Percentiles rank a stretch among this genome's conserved stretches.
Evolutionary conservation across 2,329 filamentous ascomycete species (phyloP).

Genomic region (Aspergillus tanneri): DNA sequence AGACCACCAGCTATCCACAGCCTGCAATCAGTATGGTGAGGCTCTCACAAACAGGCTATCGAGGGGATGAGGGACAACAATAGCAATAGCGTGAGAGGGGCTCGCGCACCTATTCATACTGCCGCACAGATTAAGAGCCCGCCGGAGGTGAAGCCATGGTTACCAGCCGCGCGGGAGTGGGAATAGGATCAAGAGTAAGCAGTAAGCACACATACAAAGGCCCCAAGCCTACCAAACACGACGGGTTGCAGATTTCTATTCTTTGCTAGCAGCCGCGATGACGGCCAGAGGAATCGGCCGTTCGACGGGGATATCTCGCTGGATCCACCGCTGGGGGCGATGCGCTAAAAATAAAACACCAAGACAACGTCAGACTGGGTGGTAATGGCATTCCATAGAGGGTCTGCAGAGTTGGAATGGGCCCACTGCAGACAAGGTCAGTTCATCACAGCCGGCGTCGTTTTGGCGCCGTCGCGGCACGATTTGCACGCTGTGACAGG

Average conservation of each 20-base stretch:
- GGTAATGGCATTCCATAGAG: neutral
- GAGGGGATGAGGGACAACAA: conserved; percentile 6
- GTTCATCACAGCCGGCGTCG: conserved; percentile 35
- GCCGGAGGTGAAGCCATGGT: conserved; percentile 31
- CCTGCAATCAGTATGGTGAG: conserved; percentile 24
- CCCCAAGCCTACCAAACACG: conserved; percentile 16
- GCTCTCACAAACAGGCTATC: conserved; percentile 7
- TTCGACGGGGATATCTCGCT: conserved; percentile 14
- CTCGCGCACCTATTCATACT: conserved; percentile 41
- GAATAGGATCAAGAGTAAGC: conserved; percentile 17
- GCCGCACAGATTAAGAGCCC: conserved; percentile 28
- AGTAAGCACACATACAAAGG: conserved; percentile 14
- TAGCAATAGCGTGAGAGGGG: conserved; percentile 12
- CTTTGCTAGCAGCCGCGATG: too few relatives aligned
- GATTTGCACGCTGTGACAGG: neutral
- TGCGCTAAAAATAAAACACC: conserved; percentile 22
- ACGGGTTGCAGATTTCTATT: conserved; percentile 16
- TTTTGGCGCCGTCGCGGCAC: conserved; percentile 19
- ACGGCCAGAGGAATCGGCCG: conserved; percentile 8
- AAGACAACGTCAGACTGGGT: conserved; percentile 17
- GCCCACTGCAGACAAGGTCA: conserved; percentile 27
- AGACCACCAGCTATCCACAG: conserved; percentile 32
- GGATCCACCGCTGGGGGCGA: conserved; percentile 16
- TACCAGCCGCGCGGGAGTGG: conserved; percentile 18
- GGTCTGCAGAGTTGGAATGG: conserved; percentile 20